These are phyloP conservation scores for Trichomonas gallinae DNA, from an alignment of 208 protist species.

Conservation along the genomic window DNA sequence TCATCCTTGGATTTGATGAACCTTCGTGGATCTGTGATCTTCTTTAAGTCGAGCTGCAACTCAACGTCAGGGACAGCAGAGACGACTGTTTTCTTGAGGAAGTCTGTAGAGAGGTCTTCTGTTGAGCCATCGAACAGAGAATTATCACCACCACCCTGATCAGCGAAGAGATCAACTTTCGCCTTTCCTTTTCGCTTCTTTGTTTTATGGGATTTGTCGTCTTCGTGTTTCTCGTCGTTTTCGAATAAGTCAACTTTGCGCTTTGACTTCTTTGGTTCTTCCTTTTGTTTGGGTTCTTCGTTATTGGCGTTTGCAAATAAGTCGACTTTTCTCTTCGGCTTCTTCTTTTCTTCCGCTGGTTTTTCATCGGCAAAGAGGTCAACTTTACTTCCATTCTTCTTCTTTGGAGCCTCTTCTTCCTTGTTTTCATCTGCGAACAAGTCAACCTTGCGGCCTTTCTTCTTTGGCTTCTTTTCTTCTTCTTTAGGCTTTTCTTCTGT, in stretches of 20 bases:
- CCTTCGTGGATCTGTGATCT: background rate
- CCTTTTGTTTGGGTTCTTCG: background rate
- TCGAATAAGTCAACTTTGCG: background rate
- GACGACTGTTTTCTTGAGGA: background rate
- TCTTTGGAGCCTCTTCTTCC: background rate
- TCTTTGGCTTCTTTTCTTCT: background rate
- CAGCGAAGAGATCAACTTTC: background rate
- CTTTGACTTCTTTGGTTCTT: background rate
- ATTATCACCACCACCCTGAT: background rate
- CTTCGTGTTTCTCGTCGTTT: background rate
- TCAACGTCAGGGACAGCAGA: background rate
- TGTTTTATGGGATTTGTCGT: no score
- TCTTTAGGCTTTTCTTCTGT: background rate
- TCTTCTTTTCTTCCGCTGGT: background rate
- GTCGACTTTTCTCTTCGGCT: background rate
- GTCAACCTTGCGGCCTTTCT: background rate
- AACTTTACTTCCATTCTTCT: background rate
- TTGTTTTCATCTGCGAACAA: background rate
- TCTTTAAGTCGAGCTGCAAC: background rate
- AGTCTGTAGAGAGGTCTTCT: background rate
- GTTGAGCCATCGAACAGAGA: background rate
- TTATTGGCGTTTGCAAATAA: background rate
- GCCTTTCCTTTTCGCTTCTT: background rate
- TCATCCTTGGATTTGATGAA: background rate
- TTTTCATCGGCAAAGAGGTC: background rate